Base-by-base conservation (phyloP, 352 stramenopile genomes). In the Globisporangium emineosum region DNA sequence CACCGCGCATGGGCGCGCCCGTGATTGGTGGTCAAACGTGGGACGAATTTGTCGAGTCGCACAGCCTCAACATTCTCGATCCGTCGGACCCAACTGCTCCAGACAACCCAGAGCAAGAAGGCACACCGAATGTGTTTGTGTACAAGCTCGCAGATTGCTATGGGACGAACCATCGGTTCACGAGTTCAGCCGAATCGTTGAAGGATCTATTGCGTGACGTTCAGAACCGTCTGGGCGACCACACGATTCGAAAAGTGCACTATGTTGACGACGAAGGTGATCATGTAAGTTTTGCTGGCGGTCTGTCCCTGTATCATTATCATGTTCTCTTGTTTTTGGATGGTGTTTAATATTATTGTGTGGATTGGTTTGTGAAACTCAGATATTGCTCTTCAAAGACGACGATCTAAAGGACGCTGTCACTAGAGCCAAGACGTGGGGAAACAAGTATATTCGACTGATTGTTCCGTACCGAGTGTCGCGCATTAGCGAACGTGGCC, bases 211-310 rank as follows among this genome's bases (percentile, higher is more conserved):
- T 91, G 25, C 71, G 75, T 23, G 80, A 94, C 54, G 83, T 96
- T 0, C 80, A 91, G 58, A 88, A 76, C 42, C 81, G 83, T 25
- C 65, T 93, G 1, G 87, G 86, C 6, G 84, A 92, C 60, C 73
- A 88, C 52, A 91, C 83, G 21, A 93, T 91, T 49, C 76, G 78
- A 5, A 77, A 87, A 57, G 71, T 94, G 29, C 81, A 93, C 35
- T 93, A 93, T 56, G 77, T 93, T 29, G 85, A 96, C 54, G 87
- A 96, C 30, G 86, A 95, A 64, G 77, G 73, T 60, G 87, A 96
- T 35, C 85, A 91, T 64, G 21, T 62, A 19, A 35, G 51, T 67
- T 5, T 40, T 21, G 35, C 43, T 15, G 13, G 49, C 30, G 25
- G 6, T 30, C 3, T 56, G 21, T 40, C 3, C 6, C 27, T 53